Conservation (phyloP, 352 stramenopile genomes). For the Globisporangium canariense region DNA sequence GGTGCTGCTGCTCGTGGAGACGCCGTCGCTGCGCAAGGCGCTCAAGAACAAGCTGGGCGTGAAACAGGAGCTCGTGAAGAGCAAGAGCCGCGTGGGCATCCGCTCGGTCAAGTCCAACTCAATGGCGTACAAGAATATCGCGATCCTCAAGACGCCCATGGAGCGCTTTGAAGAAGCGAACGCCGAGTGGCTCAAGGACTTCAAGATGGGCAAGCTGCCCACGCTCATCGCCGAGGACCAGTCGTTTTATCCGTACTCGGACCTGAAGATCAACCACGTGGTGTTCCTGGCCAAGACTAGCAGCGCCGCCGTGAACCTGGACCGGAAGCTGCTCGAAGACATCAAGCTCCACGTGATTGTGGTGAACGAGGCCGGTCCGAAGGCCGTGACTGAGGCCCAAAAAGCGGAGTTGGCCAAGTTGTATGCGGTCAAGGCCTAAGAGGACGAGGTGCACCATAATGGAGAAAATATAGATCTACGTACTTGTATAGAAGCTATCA, state of each 20-base stretch:
- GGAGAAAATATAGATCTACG: neutral
- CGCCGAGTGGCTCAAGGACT: slow-evolving; percentile 50
- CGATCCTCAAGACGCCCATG: slow-evolving; percentile 68
- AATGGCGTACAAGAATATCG: slow-evolving; percentile 54
- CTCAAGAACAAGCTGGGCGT: slow-evolving; percentile 61
- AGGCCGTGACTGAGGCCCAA: slow-evolving; percentile 28
- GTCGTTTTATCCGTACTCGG: slow-evolving; percentile 61
- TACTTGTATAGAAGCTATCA: neutral
- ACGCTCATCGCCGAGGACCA: slow-evolving; percentile 59
- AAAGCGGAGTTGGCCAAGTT: slow-evolving; percentile 25
- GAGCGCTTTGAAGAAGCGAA: slow-evolving; percentile 67
- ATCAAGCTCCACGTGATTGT: slow-evolving; percentile 52
- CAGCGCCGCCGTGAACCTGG: slow-evolving; percentile 38
- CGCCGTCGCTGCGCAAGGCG: slow-evolving; percentile 49
- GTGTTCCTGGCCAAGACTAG: slow-evolving; percentile 56
- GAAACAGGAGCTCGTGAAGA: slow-evolving; percentile 46
- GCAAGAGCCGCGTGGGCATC: slow-evolving; percentile 54
- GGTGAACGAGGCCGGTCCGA: slow-evolving; percentile 34
- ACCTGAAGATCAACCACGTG: slow-evolving; percentile 53
- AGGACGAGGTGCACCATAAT: neutral
- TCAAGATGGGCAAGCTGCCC: slow-evolving; percentile 58
- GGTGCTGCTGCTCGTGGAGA: slow-evolving; percentile 58
- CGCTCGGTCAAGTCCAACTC: slow-evolving; percentile 57
- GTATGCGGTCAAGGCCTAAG: slow-evolving; percentile 25
- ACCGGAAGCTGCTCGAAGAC: slow-evolving; percentile 38